Evolutionary conservation across 495 filamentous ascomycete genomes (phyloP).

Genomic region (Xylaria bambusicola): DNA sequence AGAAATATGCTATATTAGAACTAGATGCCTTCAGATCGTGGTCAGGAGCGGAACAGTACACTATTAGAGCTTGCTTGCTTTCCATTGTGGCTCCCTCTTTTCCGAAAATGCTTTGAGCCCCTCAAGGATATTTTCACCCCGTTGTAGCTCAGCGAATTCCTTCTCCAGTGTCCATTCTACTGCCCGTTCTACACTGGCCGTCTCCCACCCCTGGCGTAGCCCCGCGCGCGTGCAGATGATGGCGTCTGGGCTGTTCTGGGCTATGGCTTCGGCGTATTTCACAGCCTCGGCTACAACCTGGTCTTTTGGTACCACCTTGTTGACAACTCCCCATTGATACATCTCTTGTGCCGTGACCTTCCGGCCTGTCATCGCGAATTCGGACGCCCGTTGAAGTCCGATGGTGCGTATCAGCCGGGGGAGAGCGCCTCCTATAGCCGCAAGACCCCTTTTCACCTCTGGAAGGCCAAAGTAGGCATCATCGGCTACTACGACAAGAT

Average conservation of each 20-base stretch:
- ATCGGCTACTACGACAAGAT: conserved; percentile 67
- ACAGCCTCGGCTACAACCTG: conserved; percentile 56
- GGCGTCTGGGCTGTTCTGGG: conserved; percentile 69
- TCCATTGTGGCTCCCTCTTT: conserved; percentile 44
- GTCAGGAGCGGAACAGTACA: too few relatives aligned
- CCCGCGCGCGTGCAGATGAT: conserved; percentile 70
- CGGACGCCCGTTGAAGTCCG: conserved; percentile 68
- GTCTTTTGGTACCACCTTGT: conserved; percentile 61
- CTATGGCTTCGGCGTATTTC: conserved; percentile 54
- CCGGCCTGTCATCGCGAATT: conserved; percentile 73
- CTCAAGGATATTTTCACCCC: conserved; percentile 42
- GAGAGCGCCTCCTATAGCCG: conserved; percentile 72
- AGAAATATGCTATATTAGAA: too few relatives aligned
- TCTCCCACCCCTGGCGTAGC: conserved; percentile 63
- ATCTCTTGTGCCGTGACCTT: conserved; percentile 64
- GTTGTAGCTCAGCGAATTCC: conserved; percentile 46
- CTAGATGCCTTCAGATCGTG: too few relatives aligned
- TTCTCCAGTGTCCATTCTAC: conserved; percentile 57
- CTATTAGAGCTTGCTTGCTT: conserved; percentile 29
- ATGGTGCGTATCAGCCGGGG: conserved; percentile 70
- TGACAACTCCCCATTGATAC: conserved; percentile 71
- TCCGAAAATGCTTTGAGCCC: conserved; percentile 41
- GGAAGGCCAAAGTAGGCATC: conserved; percentile 67
- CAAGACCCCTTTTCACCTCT: conserved; percentile 71
- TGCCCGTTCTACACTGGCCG: conserved; percentile 62